Base-by-base conservation (phyloP, 2,329 filamentous ascomycete genomes). In the Chaetomiaceae sp. region DNA sequence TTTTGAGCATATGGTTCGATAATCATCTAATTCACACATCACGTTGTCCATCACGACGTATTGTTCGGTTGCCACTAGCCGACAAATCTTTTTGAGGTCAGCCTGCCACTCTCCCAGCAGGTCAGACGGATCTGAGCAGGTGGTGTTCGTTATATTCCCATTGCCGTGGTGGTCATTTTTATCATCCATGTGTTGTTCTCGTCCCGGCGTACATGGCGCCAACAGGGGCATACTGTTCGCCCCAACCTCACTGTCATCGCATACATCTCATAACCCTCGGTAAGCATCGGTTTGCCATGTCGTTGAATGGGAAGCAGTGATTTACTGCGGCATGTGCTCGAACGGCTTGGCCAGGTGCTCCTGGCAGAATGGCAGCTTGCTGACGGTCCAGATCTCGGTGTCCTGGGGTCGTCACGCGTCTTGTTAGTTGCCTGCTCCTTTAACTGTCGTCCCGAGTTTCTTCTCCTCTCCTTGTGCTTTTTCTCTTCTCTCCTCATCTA, bases 281-380 rank as follows among this genome's bases (percentile, higher is more conserved):
- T n/a, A n/a, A n/a, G n/a, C n/a, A n/a, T n/a, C n/a, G n/a, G n/a
- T n/a, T n/a, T n/a, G n/a, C n/a, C n/a, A n/a, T n/a, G n/a, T n/a
- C n/a, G n/a, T n/a, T n/a, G n/a, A n/a, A n/a, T n/a, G n/a, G n/a
- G n/a, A n/a, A 24, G 22, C 6, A n/a, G n/a, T n/a, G 14, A 41
- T 37, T 49, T 48, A 56, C 48, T 56, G 34, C 11, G 56, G 56
- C 56, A 84, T 83, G 63, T 81, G 67, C 59, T 74, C 63, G 62
- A 84, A 84, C 3, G 79, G 71, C 63, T 83, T 76, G 40, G 69
- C 77, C 51, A 84, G 70, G 55, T 75, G 66, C 71, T 85, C 81
- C 69, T 78, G 71, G 70, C 81, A 82, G 70, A 84, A 85, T 14
- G 81, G 81, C 54, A 85, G 73, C 74, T 85, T 85, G 68, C 76